A percentile compares a stretch with the other conserved stretches of the same genome.
These are phyloP conservation scores for Clitoria ternatea DNA, from an alignment of 306 rosid genomes.

Conservation along the genomic window DNA sequence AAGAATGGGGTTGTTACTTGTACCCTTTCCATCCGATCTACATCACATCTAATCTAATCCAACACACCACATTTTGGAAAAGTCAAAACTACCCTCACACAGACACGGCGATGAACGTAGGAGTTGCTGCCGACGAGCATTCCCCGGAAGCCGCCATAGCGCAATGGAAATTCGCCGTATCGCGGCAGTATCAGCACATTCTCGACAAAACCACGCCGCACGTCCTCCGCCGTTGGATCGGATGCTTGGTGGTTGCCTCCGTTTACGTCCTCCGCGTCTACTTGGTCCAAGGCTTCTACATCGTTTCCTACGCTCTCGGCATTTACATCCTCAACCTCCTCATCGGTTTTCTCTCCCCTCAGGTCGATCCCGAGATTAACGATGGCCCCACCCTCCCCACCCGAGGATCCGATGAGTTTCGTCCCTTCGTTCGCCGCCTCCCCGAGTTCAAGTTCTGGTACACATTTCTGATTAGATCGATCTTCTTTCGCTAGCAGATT, in stretches of 20 bases:
- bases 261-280: slow-evolving; percentile 77
- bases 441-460: slow-evolving; percentile 98
- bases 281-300: slow-evolving; percentile 78
- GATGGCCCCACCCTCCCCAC: slow-evolving; percentile 84
- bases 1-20: background rate
- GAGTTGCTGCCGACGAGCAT: slow-evolving; percentile 23
- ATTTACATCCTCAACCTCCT: slow-evolving; percentile 90
- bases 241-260: slow-evolving; percentile 36
- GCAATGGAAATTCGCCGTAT: slow-evolving; percentile 49
- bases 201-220: slow-evolving; percentile 77
- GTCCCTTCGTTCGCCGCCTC: slow-evolving; percentile 95
- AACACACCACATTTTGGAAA: background rate
- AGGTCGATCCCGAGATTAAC: slow-evolving; percentile 87
- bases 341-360: slow-evolving; percentile 91
- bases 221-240: slow-evolving; percentile 81
- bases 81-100: background rate
- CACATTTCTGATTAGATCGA: no score
- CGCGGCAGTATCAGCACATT: slow-evolving; percentile 64
- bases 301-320: slow-evolving; percentile 91
- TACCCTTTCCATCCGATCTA: background rate
- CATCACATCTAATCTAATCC: background rate
- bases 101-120: slow-evolving; percentile 38
- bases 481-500: no score
- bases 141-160: slow-evolving; percentile 49
- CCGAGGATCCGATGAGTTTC: slow-evolving; percentile 88